A percentile compares a stretch with the other conserved stretches of the same genome.
Conservation (phyloP, 2,329 filamentous ascomycete species). For the Didymella arachidicola region DNA sequence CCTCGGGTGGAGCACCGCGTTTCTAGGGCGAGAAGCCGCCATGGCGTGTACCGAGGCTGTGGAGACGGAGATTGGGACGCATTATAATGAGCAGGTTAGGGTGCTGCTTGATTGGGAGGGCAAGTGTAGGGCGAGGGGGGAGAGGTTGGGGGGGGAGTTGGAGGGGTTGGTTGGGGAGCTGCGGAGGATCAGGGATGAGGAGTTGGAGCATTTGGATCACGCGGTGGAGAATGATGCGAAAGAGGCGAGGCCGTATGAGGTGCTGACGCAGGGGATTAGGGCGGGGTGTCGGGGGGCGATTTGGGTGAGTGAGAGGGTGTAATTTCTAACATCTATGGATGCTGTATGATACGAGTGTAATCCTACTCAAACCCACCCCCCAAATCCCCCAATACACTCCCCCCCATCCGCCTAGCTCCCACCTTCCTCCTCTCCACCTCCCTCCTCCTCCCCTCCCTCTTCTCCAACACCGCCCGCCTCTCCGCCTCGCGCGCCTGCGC, state of each 20-base stretch:
- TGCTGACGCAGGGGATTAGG: slow-evolving; percentile 85
- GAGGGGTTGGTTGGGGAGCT: slow-evolving; percentile 75
- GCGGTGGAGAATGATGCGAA: slow-evolving; percentile 93
- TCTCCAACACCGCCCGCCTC: slow-evolving; percentile 59
- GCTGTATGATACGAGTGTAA: background rate
- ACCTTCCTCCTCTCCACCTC: slow-evolving; percentile 58
- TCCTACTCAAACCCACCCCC: slow-evolving; percentile 49
- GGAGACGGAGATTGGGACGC: slow-evolving; percentile 94
- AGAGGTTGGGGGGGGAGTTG: slow-evolving; percentile 82
- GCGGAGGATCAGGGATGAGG: slow-evolving; percentile 88
- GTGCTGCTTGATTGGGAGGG: slow-evolving; percentile 81
- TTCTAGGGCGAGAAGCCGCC: slow-evolving; percentile 89
- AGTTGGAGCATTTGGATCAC: slow-evolving; percentile 95
- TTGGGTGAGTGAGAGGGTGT: slow-evolving; percentile 83
- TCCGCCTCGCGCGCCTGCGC: slow-evolving; percentile 67
- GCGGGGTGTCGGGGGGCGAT: slow-evolving; percentile 93
- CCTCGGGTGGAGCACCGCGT: slow-evolving; percentile 86
- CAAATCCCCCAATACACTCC: slow-evolving; percentile 45
- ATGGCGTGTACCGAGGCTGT: slow-evolving; percentile 99
- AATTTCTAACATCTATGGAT: slow-evolving; percentile 6
- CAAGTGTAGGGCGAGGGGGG: slow-evolving; percentile 77
- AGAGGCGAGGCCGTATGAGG: slow-evolving; percentile 86
- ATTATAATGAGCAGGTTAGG: slow-evolving; percentile 93
- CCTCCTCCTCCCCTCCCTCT: slow-evolving; percentile 60
- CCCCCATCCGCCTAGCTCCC: slow-evolving; percentile 34